Evolutionary conservation across 495 filamentous ascomycete genomes (phyloP), one percentile per base, ranked within the genome.

Genomic region (Daldinia bambusicola): DNA sequence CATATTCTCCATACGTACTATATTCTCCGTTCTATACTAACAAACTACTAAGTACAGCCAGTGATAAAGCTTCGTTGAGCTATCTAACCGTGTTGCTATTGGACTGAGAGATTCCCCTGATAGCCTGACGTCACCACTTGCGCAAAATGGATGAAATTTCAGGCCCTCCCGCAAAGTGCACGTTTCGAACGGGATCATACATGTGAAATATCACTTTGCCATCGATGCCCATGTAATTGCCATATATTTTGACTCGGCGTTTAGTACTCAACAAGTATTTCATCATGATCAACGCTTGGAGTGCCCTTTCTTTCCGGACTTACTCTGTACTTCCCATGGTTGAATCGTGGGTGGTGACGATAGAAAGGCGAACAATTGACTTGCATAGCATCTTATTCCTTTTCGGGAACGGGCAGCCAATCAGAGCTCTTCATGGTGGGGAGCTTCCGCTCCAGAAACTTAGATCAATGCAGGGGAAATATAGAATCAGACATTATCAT

Each of bases 41-140:
- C n/a, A n/a, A n/a, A n/a, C n/a, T n/a, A 34, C 32, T 20, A 45
- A 45, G 16, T 18, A 32, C 61, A 20, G n/a, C 41, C 62, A 32
- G 55, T 51, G 22, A 38, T 12, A 57, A 52, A 66, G 16, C 53
- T 58, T 30, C 68, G 59, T 43, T 36, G 58, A 61, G 60, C 51
- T 50, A 58, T 41, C 22, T 62, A 55, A 26, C 26, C 3, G 26
- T 26, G 26, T 26, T 26, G 48, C 32, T 48, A 43, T 41, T 61
- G 32, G 48, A 41, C 6, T 53, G 43, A 36, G 43, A 32, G 38
- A 32, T 61, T 61, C 56, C 65, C 65, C 70, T 72, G 70, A 57
- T 43, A 20, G 6, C 12, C 50, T 72, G 70, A 72, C 65, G 65
- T 72, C 70, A 72, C 61, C 70, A 72, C 61, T 72, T 41, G 1